Evolutionary conservation across 305 asterid species (phyloP).

Genomic region (Fraxinus dipetala): DNA sequence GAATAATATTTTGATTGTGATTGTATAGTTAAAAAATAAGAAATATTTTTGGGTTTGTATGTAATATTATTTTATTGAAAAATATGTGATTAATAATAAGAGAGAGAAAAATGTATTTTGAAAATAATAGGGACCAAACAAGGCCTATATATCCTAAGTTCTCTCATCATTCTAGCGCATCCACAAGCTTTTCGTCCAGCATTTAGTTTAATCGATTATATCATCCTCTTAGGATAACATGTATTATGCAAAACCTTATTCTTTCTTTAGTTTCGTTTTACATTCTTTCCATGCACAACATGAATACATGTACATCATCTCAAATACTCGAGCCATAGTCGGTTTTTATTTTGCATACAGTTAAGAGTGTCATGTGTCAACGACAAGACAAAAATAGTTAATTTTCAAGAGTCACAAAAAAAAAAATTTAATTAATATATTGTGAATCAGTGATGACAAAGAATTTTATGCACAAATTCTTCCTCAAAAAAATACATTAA

Average conservation of each 20-base stretch:
- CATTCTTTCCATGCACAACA: neutral
- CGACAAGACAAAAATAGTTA: neutral
- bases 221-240: neutral
- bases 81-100: no score
- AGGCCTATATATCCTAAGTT: no score
- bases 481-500: neutral
- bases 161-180: neutral
- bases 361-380: neutral
- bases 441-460: neutral
- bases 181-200: neutral
- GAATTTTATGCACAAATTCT: neutral
- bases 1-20: no score
- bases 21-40: no score
- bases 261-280: neutral
- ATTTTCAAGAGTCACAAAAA: neutral
- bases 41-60: no score
- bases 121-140: no score
- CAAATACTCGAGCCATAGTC: neutral
- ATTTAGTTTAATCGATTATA: no score
- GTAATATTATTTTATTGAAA: no score
- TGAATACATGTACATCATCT: neutral
- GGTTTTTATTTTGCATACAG: neutral
- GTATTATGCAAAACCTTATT: neutral
- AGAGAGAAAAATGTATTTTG: no score
- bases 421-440: neutral